Conservation (phyloP, 768 basidiomycete species). For the Gloeophyllum trabeum region DNA sequence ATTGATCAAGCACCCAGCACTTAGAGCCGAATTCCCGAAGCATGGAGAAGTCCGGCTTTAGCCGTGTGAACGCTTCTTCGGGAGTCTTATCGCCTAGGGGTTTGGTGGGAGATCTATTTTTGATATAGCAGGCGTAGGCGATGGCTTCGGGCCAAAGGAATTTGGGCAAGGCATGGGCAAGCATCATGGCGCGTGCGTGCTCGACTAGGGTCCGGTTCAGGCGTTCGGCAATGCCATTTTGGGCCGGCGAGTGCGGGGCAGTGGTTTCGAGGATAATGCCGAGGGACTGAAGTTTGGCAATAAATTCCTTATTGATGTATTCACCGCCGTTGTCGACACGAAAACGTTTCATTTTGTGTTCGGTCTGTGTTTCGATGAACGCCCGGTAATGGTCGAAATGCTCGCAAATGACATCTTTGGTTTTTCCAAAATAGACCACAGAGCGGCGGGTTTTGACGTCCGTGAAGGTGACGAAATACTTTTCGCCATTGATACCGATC, state of each 20-base stretch:
- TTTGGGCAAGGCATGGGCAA: slow-evolving; percentile 7
- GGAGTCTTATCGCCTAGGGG: slow-evolving; percentile 10
- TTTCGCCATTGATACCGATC: not conserved
- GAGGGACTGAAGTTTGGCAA: not conserved
- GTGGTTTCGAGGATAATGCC: slow-evolving; percentile 6
- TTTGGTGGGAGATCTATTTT: slow-evolving; percentile 11
- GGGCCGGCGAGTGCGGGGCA: slow-evolving; percentile 9
- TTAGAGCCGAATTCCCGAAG: slow-evolving; percentile 12
- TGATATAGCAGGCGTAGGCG: slow-evolving; percentile 8
- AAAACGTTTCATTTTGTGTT: not conserved
- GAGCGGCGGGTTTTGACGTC: slow-evolving; percentile 1
- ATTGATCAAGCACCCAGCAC: slow-evolving; percentile 7
- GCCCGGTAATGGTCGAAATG: not conserved
- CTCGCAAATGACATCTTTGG: not conserved
- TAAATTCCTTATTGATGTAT: slow-evolving; percentile 3
- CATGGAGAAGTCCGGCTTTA: slow-evolving; percentile 12
- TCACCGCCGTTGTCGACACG: slow-evolving; percentile 8
- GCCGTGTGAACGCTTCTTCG: slow-evolving; percentile 8
- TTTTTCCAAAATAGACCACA: not conserved
- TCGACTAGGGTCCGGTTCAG: slow-evolving; percentile 11
- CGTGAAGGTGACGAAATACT: slow-evolving; percentile 1
- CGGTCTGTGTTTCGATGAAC: not conserved
- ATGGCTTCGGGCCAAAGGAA: slow-evolving; percentile 14
- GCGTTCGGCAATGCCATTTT: slow-evolving; percentile 18
- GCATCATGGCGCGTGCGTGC: slow-evolving; percentile 9